Conservation (phyloP, 176 grass and related monocot genomes). For the Phyllostachys edulis region DNA sequence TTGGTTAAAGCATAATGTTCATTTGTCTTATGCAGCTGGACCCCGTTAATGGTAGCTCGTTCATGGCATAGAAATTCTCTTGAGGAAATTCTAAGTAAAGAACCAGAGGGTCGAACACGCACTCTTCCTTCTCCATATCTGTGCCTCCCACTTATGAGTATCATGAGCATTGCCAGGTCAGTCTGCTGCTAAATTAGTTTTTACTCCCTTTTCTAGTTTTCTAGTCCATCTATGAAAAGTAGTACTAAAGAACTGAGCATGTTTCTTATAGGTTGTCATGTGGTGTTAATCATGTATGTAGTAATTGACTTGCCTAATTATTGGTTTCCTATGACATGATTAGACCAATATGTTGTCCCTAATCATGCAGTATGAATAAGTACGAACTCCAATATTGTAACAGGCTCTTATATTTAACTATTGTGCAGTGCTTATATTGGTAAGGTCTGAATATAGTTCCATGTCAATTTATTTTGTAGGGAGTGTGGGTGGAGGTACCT, state of each 20-base stretch:
- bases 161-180: constrained; percentile 91
- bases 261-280: not conserved
- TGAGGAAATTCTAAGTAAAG: constrained; percentile 68
- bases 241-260: not conserved
- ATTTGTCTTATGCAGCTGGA: constrained; percentile 57
- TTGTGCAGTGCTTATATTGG: not conserved
- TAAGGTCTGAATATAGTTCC: constrained; percentile 3
- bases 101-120: constrained; percentile 34
- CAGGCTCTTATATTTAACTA: not conserved
- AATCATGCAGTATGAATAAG: not conserved
- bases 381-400: not conserved
- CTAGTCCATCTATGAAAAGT: not conserved
- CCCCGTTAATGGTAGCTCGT: constrained; percentile 78
- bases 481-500: constrained; percentile 82
- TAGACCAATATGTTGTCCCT: constrained; percentile 1
- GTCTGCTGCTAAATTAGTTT: not conserved
- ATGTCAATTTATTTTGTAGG: constrained; percentile 46
- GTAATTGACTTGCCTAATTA: not conserved
- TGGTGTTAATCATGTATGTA: not conserved
- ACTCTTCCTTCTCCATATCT: constrained; percentile 83
- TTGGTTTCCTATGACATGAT: constrained; percentile 22
- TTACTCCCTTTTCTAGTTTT: not conserved
- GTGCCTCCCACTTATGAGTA: constrained; percentile 90
- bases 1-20: not conserved
- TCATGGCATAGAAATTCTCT: constrained; percentile 83